Percentiles rank a stretch among this genome's conserved stretches.
phyloP scores from a whole-genome alignment of 164 flowering plant genomes.

The Macadamia integrifolia region DNA sequence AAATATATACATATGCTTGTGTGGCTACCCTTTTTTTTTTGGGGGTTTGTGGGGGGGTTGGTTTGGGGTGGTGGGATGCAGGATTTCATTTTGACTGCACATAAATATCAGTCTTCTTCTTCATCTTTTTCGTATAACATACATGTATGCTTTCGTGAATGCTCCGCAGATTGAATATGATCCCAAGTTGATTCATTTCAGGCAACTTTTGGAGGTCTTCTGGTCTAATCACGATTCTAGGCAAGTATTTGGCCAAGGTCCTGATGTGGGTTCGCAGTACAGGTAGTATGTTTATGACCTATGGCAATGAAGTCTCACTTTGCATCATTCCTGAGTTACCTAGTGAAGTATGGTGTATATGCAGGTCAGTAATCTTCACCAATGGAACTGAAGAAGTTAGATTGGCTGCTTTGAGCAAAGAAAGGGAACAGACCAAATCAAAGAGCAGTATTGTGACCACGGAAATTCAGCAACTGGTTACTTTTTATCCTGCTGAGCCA shows the following conservation, averaged over 20 bases:
- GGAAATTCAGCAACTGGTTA: constrained; percentile 62
- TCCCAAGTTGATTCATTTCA: constrained; percentile 55
- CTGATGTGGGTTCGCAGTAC: constrained; percentile 94
- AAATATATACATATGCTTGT: background rate
- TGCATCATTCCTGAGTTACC: background rate
- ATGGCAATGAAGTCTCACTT: background rate
- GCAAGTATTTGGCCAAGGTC: constrained; percentile 99
- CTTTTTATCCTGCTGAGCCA: constrained; percentile 80
- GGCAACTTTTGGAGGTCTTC: constrained; percentile 82
- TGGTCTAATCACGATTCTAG: constrained; percentile 95
- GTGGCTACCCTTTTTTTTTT: background rate
- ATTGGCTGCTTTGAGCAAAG: constrained; percentile 73
- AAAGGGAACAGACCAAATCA: constrained; percentile 70
- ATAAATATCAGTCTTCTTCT: background rate
- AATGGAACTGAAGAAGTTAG: constrained; percentile 83
- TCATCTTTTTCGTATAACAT: background rate
- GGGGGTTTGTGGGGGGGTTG: background rate
- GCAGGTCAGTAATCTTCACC: constrained; percentile 82
- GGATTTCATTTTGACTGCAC: background rate
- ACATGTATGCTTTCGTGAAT: constrained; percentile 9
- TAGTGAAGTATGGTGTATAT: constrained; percentile 4
- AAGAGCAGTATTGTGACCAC: constrained; percentile 73
- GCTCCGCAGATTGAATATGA: constrained; percentile 82
- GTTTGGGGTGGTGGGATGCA: background rate
- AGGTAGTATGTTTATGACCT: constrained; percentile 36